Base-by-base conservation (phyloP, 208 protist species). In the Trypanosoma congolense region DNA sequence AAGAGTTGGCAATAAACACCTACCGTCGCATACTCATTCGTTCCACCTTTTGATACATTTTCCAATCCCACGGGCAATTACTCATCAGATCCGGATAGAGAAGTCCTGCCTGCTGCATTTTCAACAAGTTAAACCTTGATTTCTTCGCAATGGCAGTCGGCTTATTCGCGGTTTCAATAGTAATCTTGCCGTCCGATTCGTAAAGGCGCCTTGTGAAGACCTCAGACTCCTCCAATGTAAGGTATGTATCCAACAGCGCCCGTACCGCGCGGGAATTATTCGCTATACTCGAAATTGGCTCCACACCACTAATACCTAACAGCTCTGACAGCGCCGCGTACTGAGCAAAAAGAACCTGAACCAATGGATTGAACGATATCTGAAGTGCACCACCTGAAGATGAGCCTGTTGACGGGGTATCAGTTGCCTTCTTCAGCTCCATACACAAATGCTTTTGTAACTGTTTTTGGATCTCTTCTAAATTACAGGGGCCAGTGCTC, bases 331-430 rank as follows among this genome's bases (percentile, higher is more conserved):
- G 84, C 5, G 83, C 83, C 1, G 79, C 83, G 52, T 69, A 87
- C 57, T 90, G 83, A 44, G 79, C 78, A 66, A 90, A 87, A 10
- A 80, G 54, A 2, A 84, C 68, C 14, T 84, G 73, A 0, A 77
- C 74, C 1, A 90, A 61, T 9, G 61, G 36, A 42, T 52, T 73
- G 36, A 45, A 25, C 3, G 24, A 41, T 2, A 8, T 22, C 42
- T 10, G 56, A 0, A 43, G 1, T 22, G 26, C n/a, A 25, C 28
- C 19, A 5, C 8, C 25, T 9, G 60, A 56, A 33, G 60, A 28
- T 18, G 35, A 53, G 45, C 36, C 22, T 31, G 28, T n/a, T 16
- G 30, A 38, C 33, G 33, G 33, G 9, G 12, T 6, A 6, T 16
- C 33, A 38, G 12, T 12, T 38, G 6, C 9, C 33, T 12, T 38